Base-by-base conservation (phyloP, 2,329 filamentous ascomycete species). In the Apiospora phragmitis region DNA sequence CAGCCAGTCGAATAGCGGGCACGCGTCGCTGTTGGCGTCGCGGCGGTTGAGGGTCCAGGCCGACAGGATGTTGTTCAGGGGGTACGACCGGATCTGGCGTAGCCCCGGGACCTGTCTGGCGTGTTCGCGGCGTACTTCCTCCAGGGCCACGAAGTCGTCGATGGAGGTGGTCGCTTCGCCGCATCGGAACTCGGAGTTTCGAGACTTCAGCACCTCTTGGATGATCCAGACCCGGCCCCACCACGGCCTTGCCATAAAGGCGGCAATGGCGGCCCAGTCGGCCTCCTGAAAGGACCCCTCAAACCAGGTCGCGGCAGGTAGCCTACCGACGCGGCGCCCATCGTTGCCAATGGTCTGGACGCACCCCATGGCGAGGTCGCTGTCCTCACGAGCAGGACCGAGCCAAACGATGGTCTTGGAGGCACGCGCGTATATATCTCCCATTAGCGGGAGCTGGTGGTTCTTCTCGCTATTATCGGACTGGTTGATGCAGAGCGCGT, bases 401-500 rank as follows among this genome's bases (percentile, higher is more conserved):
- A 73, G 65, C 65, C 47, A 73, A 11, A 73, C 68, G 1, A 71
- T 32, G 9, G 59, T 69, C 3, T 42, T 14, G 11, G 41, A 3
- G 9, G 71, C 70, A 3, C 38, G 32, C 1, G 67, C 47, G 21
- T 73, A 73, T n/a, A 73, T 72, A 0, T 69, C 12, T 9, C 66
- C 65, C 72, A 73, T 73, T 0, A 69, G 62, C 6, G 66, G 47
- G 11, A 73, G 69, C 16, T 71, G 72, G 6, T 18, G 16, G 11
- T 12, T 43, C 42, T 45, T 68, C 14, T 73, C 72, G 18, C 65
- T 8, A 1, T 3, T 1, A 12, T 72, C 35, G n/a, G 24, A 24
- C 51, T 73, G 72, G 32, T 73, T 51, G 32, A 73, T 73, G 26
- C 72, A 73, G 18, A 72, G 66, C 1, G 72, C 72, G 41, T 73